Evolutionary conservation across 148 eudicot genomes (phyloP), one percentile per base, ranked within the genome.

Genomic region (Tetragonia tetragonoides): DNA sequence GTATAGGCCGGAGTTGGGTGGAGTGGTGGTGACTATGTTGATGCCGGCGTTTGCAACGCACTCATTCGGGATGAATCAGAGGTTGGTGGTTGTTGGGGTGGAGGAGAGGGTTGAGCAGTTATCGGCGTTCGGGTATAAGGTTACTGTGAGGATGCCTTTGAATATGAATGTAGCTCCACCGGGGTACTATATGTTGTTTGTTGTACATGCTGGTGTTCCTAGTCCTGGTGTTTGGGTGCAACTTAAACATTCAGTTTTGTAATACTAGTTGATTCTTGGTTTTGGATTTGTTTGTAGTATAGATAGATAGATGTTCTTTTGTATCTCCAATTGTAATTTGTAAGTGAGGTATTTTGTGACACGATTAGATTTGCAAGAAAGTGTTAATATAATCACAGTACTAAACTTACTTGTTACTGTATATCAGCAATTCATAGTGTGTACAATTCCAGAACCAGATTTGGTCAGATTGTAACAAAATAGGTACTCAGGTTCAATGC

Each of bases 1-100:
- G 66, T 72, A 42, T 14, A 59, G 71, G 47, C 38, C 5, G 4
- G 84, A 73, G 18, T 14, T 9, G 7, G 72, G 40, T 3, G 77
- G 68, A 70, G 64, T 84, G 56, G 81, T 46, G 41, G 92, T 95
- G 17, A 84, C 91, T 10, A 63, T 92, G 87, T 39, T 88, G 18
- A 82, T 87, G 51, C 99, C 97, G 12, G 83, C 93, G 2, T 92
- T 92, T 39, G 70, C 93, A 0, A 92, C 97, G 5, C 95, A 92
- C 51, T 90, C 97, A 0, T 86, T 83, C 28, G 89, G 83, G 54
- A 92, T 92, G 97, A 92, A 92, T 68, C 97, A 92, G 51, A 75
- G 94, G 81, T 23, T 92, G 85, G 28, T 92, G 54, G 78, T 83
- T 37, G 61, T 88, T 68, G 81, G 66, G 1, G 76, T 59, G 14